Conservation (phyloP, 306 rosid genomes). For the Corylus heterophylla region DNA sequence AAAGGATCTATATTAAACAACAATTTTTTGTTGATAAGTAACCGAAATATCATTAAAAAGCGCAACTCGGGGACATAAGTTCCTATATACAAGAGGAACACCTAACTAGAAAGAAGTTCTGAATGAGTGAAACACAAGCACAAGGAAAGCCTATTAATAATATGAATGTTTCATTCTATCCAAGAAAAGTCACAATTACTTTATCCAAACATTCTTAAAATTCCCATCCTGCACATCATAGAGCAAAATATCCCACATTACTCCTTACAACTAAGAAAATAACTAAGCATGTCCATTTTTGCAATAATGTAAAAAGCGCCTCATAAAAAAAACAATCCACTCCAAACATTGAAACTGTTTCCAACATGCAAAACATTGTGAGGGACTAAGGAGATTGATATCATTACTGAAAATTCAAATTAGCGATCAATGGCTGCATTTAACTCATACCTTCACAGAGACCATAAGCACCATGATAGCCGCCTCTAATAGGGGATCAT, state of each 20-base stretch:
- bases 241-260: background rate
- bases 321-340: background rate
- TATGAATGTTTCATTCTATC: background rate
- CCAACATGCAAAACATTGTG: background rate
- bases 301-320: background rate
- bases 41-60: too few species aligned
- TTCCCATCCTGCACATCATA: background rate
- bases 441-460: conserved; percentile 60
- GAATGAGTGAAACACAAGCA: background rate
- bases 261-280: background rate
- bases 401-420: conserved; percentile 2
- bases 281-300: background rate
- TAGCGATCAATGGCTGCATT: conserved; percentile 3
- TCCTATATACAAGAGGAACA: too few species aligned
- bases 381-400: background rate
- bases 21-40: too few species aligned
- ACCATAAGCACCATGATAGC: conserved; percentile 75
- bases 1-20: too few species aligned
- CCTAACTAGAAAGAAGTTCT: background rate
- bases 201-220: background rate
- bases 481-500: conserved; percentile 36
- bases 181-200: background rate
- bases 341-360: background rate
- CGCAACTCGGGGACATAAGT: too few species aligned
- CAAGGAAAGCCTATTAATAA: background rate